Percentiles rank a stretch among this genome's conserved stretches.
phyloP scores from a whole-genome alignment of 805 yeast species.

The Candida bentonensis region DNA sequence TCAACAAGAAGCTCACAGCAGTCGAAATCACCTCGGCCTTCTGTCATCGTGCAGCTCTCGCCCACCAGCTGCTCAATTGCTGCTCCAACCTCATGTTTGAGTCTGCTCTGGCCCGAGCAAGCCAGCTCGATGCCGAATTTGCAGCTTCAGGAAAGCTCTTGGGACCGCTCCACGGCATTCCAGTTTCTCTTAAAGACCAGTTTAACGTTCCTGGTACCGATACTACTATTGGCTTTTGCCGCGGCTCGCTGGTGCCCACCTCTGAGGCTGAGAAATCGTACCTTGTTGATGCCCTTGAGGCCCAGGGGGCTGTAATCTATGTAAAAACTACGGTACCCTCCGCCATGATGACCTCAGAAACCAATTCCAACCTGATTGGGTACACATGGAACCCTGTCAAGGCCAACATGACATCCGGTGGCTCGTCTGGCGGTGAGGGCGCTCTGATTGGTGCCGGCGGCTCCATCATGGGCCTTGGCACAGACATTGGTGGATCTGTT shows the following conservation, averaged over 20 bases:
- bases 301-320: slow-evolving; percentile 45
- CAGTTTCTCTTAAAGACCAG: slow-evolving; percentile 55
- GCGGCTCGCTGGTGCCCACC: slow-evolving; percentile 16
- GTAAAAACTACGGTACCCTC: slow-evolving; percentile 45
- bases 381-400: slow-evolving; percentile 33
- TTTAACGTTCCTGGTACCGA: slow-evolving; percentile 38
- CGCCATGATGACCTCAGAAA: slow-evolving; percentile 43
- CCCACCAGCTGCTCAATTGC: slow-evolving; percentile 36
- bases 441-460: slow-evolving; percentile 32
- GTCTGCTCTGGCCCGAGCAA: slow-evolving; percentile 44
- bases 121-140: slow-evolving; percentile 30
- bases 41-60: slow-evolving; percentile 44
- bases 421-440: slow-evolving; percentile 43
- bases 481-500: slow-evolving; percentile 42
- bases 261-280: slow-evolving; percentile 34
- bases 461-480: slow-evolving; percentile 34
- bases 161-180: slow-evolving; percentile 33
- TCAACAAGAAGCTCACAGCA: slow-evolving; percentile 26
- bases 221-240: slow-evolving; percentile 26
- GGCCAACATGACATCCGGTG: slow-evolving; percentile 31
- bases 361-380: slow-evolving; percentile 32
- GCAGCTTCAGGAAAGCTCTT: slow-evolving; percentile 43
- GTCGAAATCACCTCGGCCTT: slow-evolving; percentile 38
- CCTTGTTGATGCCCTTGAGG: slow-evolving; percentile 32
- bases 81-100: slow-evolving; percentile 32